Conservation (phyloP, 106 monocot species). For the Dendrobium catenatum region DNA sequence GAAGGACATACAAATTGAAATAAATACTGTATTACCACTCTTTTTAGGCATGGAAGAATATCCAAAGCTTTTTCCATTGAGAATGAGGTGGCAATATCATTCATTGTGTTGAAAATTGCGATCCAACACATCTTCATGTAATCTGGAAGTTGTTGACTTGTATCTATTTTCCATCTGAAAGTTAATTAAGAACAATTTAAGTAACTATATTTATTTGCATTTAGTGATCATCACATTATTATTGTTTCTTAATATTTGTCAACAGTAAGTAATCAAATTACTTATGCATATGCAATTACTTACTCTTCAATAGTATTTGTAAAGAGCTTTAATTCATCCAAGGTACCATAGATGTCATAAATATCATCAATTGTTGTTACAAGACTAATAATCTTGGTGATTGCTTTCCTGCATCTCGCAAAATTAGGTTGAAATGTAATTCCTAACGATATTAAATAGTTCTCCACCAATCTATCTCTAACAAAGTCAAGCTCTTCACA, state of each 20-base stretch:
- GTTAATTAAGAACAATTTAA: too few species aligned
- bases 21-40: background rate
- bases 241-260: too few species aligned
- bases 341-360: constrained; percentile 53
- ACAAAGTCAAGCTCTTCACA: too few species aligned
- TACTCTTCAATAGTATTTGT: constrained; percentile 43
- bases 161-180: constrained; percentile 24
- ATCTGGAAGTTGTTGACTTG: constrained; percentile 13
- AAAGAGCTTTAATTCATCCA: constrained; percentile 49
- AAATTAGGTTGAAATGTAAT: constrained; percentile 9
- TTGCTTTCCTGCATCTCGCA: constrained; percentile 4
- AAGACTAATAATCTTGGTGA: constrained; percentile 15
- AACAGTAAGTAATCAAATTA: too few species aligned
- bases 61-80: background rate
- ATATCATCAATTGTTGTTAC: constrained; percentile 45
- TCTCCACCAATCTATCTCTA: constrained; percentile 26
- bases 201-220: too few species aligned
- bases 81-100: constrained; percentile 9
- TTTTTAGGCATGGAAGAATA: background rate
- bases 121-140: constrained; percentile 21
- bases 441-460: constrained; percentile 24
- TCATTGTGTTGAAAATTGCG: constrained; percentile 15
- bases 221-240: too few species aligned
- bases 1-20: too few species aligned
- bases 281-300: background rate